Evolutionary conservation across 2,329 filamentous ascomycete species (phyloP).

Genomic region (Alternaria triticina): DNA sequence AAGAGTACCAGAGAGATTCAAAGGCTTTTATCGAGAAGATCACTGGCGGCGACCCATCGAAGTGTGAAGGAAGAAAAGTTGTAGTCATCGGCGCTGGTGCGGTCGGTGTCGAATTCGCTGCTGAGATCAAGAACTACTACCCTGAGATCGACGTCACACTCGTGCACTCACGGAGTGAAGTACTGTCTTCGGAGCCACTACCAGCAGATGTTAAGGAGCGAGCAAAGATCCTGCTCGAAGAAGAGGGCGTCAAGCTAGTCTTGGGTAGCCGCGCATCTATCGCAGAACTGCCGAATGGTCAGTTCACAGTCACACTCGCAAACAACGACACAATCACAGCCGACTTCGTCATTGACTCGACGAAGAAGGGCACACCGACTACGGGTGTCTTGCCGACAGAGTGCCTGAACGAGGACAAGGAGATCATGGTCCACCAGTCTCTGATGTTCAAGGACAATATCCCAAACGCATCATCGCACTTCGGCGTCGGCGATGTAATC

Average conservation of each 20-base stretch:
- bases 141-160: slow-evolving; percentile 73
- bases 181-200: slow-evolving; percentile 76
- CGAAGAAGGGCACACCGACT: slow-evolving; percentile 68
- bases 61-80: slow-evolving; percentile 56
- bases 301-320: slow-evolving; percentile 53
- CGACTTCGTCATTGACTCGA: slow-evolving; percentile 72
- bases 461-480: slow-evolving; percentile 67
- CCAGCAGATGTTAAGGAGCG: slow-evolving; percentile 72
- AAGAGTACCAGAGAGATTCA: slow-evolving; percentile 69
- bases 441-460: slow-evolving; percentile 62
- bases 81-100: slow-evolving; percentile 80
- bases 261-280: slow-evolving; percentile 65
- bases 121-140: slow-evolving; percentile 73
- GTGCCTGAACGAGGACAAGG: slow-evolving; percentile 68
- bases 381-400: slow-evolving; percentile 66
- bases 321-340: slow-evolving; percentile 59
- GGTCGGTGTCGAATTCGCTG: slow-evolving; percentile 82
- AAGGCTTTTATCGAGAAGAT: slow-evolving; percentile 63
- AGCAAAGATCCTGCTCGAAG: slow-evolving; percentile 63
- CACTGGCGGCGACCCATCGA: slow-evolving; percentile 35
- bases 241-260: slow-evolving; percentile 70
- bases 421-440: slow-evolving; percentile 65
- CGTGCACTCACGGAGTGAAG: slow-evolving; percentile 72
- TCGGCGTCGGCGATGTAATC: slow-evolving; percentile 72
- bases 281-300: slow-evolving; percentile 32